Evolutionary conservation across 495 filamentous ascomycete genomes (phyloP).

Genomic region (Daldinia vernicosa): DNA sequence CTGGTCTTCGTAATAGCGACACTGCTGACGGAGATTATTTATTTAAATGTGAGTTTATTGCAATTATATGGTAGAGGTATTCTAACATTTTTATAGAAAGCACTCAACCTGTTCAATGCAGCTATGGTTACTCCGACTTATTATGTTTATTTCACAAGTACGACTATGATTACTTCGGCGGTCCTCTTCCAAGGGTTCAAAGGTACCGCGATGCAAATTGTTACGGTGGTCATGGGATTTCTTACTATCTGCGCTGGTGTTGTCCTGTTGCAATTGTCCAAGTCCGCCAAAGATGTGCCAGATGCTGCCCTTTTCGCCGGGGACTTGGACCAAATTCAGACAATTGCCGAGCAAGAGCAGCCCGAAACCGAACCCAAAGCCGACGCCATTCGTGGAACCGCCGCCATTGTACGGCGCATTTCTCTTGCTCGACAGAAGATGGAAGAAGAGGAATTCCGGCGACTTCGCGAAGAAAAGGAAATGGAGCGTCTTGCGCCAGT

Average conservation of each 20-base stretch:
- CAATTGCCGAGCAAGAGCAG: constrained; percentile 92
- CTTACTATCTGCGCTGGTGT: constrained; percentile 94
- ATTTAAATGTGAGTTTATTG: constrained; percentile 78
- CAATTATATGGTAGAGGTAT: neutral
- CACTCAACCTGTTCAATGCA: constrained; percentile 95
- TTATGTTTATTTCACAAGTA: constrained; percentile 96
- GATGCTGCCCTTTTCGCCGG: constrained; percentile 93
- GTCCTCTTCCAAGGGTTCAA: constrained; percentile 96
- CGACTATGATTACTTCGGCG: constrained; percentile 92
- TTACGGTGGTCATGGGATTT: constrained; percentile 93
- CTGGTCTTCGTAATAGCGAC: constrained; percentile 90
- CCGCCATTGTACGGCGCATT: constrained; percentile 86
- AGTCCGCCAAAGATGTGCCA: constrained; percentile 96
- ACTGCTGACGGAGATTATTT: constrained; percentile 91
- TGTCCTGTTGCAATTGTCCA: constrained; percentile 96
- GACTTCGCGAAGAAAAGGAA: constrained; percentile 79
- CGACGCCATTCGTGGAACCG: constrained; percentile 92
- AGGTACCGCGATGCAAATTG: constrained; percentile 78
- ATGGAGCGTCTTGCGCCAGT: constrained; percentile 77
- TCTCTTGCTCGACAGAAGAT: constrained; percentile 78
- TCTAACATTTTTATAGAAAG: constrained; percentile 78
- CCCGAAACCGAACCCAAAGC: constrained; percentile 95
- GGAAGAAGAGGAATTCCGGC: constrained; percentile 81
- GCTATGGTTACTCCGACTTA: constrained; percentile 97
- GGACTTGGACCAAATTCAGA: constrained; percentile 92